Conservation (phyloP, 75 land plant genomes). For the Cryptomeria japonica region DNA sequence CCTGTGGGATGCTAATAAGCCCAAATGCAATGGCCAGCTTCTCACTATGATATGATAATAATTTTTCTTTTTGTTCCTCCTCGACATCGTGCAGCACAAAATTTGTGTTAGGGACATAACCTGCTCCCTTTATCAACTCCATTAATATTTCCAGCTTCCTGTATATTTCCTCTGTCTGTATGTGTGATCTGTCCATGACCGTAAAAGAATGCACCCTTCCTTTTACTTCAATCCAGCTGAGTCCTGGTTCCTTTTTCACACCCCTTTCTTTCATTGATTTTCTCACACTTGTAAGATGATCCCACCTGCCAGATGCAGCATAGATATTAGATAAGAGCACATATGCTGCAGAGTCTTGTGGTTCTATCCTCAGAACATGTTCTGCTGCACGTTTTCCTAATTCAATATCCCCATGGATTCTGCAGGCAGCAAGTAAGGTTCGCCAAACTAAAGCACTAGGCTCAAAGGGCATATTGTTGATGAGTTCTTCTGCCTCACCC, state of each 20-base stretch:
- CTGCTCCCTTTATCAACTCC: neutral
- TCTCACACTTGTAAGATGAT: constrained; percentile 37
- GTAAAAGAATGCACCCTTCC: neutral
- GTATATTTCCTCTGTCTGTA: neutral
- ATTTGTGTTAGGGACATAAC: neutral
- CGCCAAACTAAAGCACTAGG: constrained; percentile 74
- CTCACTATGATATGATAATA: constrained; percentile 8
- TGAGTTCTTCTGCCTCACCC: constrained; percentile 55
- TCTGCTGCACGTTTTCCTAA: constrained; percentile 43
- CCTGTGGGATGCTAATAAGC: neutral
- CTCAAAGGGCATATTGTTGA: constrained; percentile 48
- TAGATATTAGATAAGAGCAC: constrained; percentile 48
- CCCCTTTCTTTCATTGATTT: constrained; percentile 35
- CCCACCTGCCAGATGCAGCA: constrained; percentile 49
- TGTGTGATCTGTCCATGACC: constrained; percentile 1
- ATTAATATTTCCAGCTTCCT: neutral
- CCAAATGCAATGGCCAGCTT: constrained; percentile 18
- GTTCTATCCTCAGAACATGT: constrained; percentile 37
- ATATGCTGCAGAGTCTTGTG: constrained; percentile 55
- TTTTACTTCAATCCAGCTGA: constrained; percentile 30
- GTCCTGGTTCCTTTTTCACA: constrained; percentile 39
- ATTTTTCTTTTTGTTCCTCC: constrained; percentile 6
- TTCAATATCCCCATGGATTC: constrained; percentile 39
- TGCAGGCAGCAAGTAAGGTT: constrained; percentile 57
- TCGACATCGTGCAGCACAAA: constrained; percentile 5